Evolutionary conservation across 169 alveolate species (phyloP).

Genomic region (Amoebophrya sp.): DNA sequence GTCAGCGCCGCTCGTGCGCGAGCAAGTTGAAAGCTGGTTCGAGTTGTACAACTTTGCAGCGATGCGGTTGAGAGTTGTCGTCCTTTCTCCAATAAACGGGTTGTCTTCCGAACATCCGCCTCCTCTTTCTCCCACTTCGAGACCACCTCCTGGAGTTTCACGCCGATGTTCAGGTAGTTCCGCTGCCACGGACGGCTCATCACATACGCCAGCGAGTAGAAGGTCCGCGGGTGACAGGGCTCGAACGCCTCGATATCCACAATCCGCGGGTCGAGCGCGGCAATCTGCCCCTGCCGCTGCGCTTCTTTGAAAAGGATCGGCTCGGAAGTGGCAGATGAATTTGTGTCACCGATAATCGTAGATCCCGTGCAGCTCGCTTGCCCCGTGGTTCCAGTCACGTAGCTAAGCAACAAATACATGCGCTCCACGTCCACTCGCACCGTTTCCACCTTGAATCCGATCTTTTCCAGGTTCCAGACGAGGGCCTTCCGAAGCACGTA

Average conservation of each 20-base stretch:
- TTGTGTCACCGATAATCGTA: too few relatives aligned
- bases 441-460: neutral
- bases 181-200: neutral
- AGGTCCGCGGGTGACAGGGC: neutral
- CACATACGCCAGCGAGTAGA: neutral
- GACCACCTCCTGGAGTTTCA: neutral
- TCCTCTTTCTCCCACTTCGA: neutral
- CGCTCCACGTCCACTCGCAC: neutral
- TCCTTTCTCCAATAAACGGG: too few relatives aligned
- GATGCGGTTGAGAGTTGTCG: too few relatives aligned
- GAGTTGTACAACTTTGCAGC: too few relatives aligned
- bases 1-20: neutral
- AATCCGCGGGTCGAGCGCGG: neutral
- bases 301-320: neutral
- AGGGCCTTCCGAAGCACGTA: neutral
- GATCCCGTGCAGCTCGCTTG: too few relatives aligned
- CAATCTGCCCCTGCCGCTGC: neutral
- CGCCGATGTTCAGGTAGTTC: neutral
- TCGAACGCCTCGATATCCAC: neutral
- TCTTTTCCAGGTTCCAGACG: neutral
- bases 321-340: too few relatives aligned
- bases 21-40: too few relatives aligned
- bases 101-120: too few relatives aligned
- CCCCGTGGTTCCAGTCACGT: neutral
- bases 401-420: neutral